Evolutionary conservation across 192 early-diverging fungal genomes (phyloP), one percentile per base, ranked within the genome.

Genomic region (Podila epigama): DNA sequence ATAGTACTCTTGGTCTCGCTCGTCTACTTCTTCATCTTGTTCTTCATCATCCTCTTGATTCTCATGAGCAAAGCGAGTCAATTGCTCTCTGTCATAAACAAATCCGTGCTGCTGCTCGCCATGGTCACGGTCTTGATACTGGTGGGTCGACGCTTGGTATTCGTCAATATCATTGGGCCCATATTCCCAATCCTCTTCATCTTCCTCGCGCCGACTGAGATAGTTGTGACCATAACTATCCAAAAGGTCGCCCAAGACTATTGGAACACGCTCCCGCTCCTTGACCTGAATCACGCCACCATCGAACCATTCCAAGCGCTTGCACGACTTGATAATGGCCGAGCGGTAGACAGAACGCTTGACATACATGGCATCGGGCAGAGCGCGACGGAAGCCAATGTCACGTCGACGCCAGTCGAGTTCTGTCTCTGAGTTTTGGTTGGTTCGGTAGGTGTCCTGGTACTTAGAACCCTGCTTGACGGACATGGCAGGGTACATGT

Each of bases 401-500:
- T 77, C 73, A 12, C 73, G 65, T 41, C 73, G 65, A 35, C 65
- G 66, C 73, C 73, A 77, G 33, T 77, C 73, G 16, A 50, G 60
- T 40, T 77, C 73, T 0, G 73, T 68, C 50, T 68, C 66, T 3
- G 60, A 63, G 40, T 64, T 68, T 32, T 77, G 73, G 61, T 68
- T 77, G 35, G 66, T 64, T 22, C 73, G 52, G 56, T 77, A 77
- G 0, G 73, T 68, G 35, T 77, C 73, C 60, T 77, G 73, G 50
- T 77, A 77, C 44, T 68, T 68, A 36, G 73, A 77, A 1, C 73
- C 73, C 29, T 77, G 66, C 11, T 66, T 58, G 66, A 77, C 55
- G 31, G 73, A 77, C 73, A 77, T 77, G n/a, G 66, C 73, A 31
- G 73, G 73, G 51, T 77, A 77, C 73, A 77, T 77, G 34, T 77